Percentiles rank a stretch among this genome's conserved stretches.
phyloP scores from a whole-genome alignment of 2,329 filamentous ascomycete genomes.

The Geoglossum cookeanum region DNA sequence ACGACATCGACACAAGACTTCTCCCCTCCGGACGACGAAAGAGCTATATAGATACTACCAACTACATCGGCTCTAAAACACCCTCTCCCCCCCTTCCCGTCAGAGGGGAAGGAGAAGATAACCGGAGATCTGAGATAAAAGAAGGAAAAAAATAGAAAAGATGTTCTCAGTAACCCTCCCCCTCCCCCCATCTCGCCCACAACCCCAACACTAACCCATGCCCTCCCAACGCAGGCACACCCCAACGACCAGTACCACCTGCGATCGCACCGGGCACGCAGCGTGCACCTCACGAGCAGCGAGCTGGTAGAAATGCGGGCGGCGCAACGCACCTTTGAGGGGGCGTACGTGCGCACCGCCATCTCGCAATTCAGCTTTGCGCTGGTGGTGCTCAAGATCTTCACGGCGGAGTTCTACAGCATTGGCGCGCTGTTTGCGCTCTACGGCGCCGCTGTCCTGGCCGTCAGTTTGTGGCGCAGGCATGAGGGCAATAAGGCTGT shows the following conservation, averaged over 20 bases:
- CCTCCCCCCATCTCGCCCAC: too few species aligned
- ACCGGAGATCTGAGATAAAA: too few species aligned
- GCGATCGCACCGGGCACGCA: slow-evolving; percentile 66
- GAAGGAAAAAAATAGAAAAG: not conserved
- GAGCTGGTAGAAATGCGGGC: slow-evolving; percentile 91
- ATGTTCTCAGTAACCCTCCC: not conserved
- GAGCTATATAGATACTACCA: too few species aligned
- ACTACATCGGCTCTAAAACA: too few species aligned
- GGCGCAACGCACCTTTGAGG: slow-evolving; percentile 90
- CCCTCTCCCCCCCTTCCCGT: too few species aligned
- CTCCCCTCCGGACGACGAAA: too few species aligned
- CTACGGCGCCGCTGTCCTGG: slow-evolving; percentile 69
- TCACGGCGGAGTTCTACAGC: slow-evolving; percentile 88
- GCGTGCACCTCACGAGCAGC: slow-evolving; percentile 58
- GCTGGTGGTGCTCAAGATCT: slow-evolving; percentile 87
- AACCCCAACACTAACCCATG: not conserved
- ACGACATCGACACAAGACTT: too few species aligned
- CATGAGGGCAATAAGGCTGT: slow-evolving; percentile 91
- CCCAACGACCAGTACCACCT: slow-evolving; percentile 37
- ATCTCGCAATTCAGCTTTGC: slow-evolving; percentile 91
- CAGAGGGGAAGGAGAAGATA: too few species aligned
- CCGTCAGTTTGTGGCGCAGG: slow-evolving; percentile 67
- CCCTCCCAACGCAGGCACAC: not conserved
- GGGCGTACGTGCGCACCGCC: slow-evolving; percentile 87
- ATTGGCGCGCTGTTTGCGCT: slow-evolving; percentile 92